A percentile compares a stretch with the other conserved stretches of the same genome.
These are phyloP conservation scores for Colletotrichum sp. DNA, from an alignment of 2,329 filamentous ascomycete species.

Conservation along the genomic window DNA sequence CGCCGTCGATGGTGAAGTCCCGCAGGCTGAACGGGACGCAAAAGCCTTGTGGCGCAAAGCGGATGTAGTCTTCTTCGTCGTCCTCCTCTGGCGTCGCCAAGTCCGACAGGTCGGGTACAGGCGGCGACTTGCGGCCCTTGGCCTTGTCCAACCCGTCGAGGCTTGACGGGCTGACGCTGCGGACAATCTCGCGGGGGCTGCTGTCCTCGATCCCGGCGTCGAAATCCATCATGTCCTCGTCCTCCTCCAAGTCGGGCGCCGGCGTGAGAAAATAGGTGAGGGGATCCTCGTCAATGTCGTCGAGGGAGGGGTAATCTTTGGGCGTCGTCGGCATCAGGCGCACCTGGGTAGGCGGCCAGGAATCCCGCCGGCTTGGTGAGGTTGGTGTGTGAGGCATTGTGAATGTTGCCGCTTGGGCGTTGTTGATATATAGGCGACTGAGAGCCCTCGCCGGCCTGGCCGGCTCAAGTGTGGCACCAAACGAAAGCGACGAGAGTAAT, in stretches of 20 bases:
- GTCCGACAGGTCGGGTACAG: conserved; percentile 43
- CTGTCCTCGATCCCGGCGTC: conserved; percentile 63
- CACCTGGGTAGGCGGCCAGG: conserved; percentile 59
- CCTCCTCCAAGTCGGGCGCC: conserved; percentile 44
- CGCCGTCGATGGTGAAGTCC: conserved; percentile 44
- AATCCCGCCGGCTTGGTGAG: conserved; percentile 44
- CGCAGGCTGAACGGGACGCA: conserved; percentile 45
- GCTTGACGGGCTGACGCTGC: conserved; percentile 62
- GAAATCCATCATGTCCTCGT: conserved; percentile 54
- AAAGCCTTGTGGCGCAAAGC: conserved; percentile 46
- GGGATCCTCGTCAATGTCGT: conserved; percentile 58
- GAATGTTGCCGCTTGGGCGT: not conserved
- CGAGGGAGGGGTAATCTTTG: conserved; percentile 48
- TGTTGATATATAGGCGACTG: not conserved
- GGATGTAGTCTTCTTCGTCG: conserved; percentile 57
- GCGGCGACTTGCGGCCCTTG: conserved; percentile 34
- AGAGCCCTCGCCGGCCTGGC: conserved; percentile 19
- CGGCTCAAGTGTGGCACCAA: conserved; percentile 20
- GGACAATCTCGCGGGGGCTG: conserved; percentile 49
- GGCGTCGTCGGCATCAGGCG: conserved; percentile 48
- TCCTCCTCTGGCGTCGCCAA: conserved; percentile 48
- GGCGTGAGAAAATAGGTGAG: conserved; percentile 63
- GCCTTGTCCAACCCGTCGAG: conserved; percentile 56
- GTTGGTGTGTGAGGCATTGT: conserved; percentile 37
- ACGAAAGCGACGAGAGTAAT: not conserved